Base-by-base conservation (phyloP, 2,329 filamentous ascomycete genomes). In the Kalaharituber pfeilii region DNA sequence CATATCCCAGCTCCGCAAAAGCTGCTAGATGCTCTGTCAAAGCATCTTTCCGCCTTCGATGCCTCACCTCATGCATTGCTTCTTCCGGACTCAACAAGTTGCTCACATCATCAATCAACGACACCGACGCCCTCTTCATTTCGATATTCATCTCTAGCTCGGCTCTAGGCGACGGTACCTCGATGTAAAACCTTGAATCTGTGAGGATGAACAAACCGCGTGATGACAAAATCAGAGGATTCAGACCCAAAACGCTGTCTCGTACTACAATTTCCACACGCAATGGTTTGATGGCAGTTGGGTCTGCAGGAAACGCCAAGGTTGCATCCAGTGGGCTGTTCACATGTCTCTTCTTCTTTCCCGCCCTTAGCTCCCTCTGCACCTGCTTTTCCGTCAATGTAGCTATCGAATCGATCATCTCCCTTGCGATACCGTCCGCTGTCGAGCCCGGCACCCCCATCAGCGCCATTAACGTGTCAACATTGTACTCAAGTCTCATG, bases 401-500 rank as follows among this genome's bases (percentile, higher is more conserved):
- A 18, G 81, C 82, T 9, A 95, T 79, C 2, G 87, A 94, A 5
- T 80, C 80, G 11, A 84, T 83, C 57, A 95, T 76, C 50, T 81
- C 80, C 22, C 78, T 73, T 49, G 87, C 84, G 47, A 91, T 75
- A 36, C 88, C 84, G 57, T 88, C 80, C 0, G 78, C 74, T 1
- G 79, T 82, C 3, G 78, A 74, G 15, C 81, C 77, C 13, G 75
- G 73, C 1, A 93, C 73, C 0, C 79, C 82, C 5, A 94, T 74
- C 4, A 94, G 68, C 52, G 86, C 85, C 73, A 94, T 82, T 0
- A 95, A 68, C 0, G 84, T 86, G 0, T 85, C 77, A 3, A 96
- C 84, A 15, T 82, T 82, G 66, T 98, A 98, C 66, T 98, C 93
- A n/a, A 86, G 68, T 56, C 80, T 82, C 3, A 94, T 62, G 57